Evolutionary conservation across 2,329 filamentous ascomycete species (phyloP), one percentile per base, ranked within the genome.

Genomic region (Raffaelea arxii): DNA sequence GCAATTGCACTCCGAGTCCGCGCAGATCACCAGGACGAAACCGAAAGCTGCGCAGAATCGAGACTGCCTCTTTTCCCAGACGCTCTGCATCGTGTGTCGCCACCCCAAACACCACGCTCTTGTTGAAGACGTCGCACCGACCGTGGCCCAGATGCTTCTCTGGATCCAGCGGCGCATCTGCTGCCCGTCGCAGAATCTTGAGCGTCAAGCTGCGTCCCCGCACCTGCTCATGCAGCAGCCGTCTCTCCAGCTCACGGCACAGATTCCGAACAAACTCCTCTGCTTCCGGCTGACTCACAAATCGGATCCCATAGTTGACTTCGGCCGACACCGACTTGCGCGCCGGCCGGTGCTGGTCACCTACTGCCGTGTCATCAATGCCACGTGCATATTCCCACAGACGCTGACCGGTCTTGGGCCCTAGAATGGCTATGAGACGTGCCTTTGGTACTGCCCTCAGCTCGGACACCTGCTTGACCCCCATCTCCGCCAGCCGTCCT

Each of bases 271-370:
- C 75, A 61, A 98, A 98, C 53, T 94, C 87, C 49, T 97, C 91
- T 0, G 89, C 90, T 63, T 98, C 91, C n/a, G 78, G 75, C 58
- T 96, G 88, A 50, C 77, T 94, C 54, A 92, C 80, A 60, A 98
- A 98, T 6, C 92, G 82, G 47, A 98, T 94, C 3, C 94, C 92
- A 92, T 92, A 98, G 57, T 92, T 98, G 51, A 98, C 88, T 61
- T 98, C 92, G 1, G 91, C 91, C 2, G 92, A 97, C 0, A 98
- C 88, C 0, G 91, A 97, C 60, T 97, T 98, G 46, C 92, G 81
- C 16, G 87, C 71, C 0, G 84, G 78, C 58, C 94, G 84, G 48
- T 91, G 78, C 58, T 94, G 85, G 48, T 91, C 85, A 25, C 90
- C 91, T 6, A 97, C 87, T 62, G 95, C 88, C 2, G 80, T 74